Evolutionary conservation across 106 monocot genomes (phyloP), one percentile per base, ranked within the genome.

Genomic region (Acanthochlamys bracteata): DNA sequence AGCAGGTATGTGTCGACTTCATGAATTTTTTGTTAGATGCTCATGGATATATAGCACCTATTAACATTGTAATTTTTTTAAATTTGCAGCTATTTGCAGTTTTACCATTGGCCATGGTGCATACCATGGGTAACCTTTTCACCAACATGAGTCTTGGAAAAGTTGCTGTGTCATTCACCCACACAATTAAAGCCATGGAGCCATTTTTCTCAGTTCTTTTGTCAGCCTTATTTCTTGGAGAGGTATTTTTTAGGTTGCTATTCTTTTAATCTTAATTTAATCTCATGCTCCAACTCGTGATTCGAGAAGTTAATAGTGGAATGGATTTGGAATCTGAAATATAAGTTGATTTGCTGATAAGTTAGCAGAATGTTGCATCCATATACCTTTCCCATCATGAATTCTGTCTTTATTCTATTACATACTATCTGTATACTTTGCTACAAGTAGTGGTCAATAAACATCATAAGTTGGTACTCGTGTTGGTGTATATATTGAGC

Each of bases 131-230:
- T 45, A 88, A 88, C 62, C 80, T 88, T 72, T 88, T 88, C 78
- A 88, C 83, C 43, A 88, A 88, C 45, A 80, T 88, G 83, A 88
- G 88, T 42, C 77, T 88, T 45, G 88, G 88, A 59, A 88, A 80
- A 76, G 88, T 88, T 66, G 68, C 88, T 57, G 88, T 83, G 11
- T 88, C 83, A 55, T 88, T 88, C 59, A 88, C 88, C 11, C 83
- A 88, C 42, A 88, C 83, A 55, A 88, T 88, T 63, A 88, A 88
- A 76, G 88, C 88, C 59, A 83, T 78, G 83, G 88, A 88, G 61
- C 88, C 88, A 4, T 88, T 88, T 51, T 88, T 88, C 75, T 80
- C 88, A 7, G 88, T 88, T 80, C 25, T 88, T 24, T 65, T 88
- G 16, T 88, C 88, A 67, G 83, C 88, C 20, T 47, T 88, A 54